These are phyloP conservation scores for Begonia peltatifolia DNA, from an alignment of 306 rosid genomes.

Conservation along the genomic window DNA sequence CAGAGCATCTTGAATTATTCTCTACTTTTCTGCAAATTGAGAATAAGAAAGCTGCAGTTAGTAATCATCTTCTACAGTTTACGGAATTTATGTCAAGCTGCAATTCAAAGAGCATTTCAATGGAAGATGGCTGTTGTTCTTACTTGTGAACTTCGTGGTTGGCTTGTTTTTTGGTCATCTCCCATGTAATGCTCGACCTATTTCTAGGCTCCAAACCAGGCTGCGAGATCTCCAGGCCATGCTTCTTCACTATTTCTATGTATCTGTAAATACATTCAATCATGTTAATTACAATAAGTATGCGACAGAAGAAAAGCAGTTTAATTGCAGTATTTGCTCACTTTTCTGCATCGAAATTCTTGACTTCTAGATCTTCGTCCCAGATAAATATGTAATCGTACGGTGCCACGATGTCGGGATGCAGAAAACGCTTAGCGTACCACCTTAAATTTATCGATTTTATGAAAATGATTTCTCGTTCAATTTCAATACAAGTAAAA, in stretches of 20 bases:
- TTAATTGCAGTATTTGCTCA: slow-evolving; percentile 23
- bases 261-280: slow-evolving; percentile 27
- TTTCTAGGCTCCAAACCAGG: slow-evolving; percentile 87
- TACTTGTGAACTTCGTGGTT: slow-evolving; percentile 95
- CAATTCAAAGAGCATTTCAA: background rate
- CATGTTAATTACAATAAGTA: background rate
- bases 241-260: slow-evolving; percentile 59
- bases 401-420: slow-evolving; percentile 85
- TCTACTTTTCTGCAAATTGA: slow-evolving; percentile 42
- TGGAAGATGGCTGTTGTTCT: slow-evolving; percentile 17
- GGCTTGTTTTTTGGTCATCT: slow-evolving; percentile 88
- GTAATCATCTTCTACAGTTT: background rate
- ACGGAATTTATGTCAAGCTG: background rate
- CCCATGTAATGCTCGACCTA: slow-evolving; percentile 55
- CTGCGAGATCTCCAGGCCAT: slow-evolving; percentile 91
- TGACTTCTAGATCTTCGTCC: slow-evolving; percentile 98
- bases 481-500: no score
- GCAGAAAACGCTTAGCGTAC: slow-evolving; percentile 95
- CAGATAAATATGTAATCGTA: slow-evolving; percentile 92
- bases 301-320: slow-evolving; percentile 8
- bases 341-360: slow-evolving; percentile 84
- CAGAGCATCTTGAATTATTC: slow-evolving; percentile 91
- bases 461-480: no score
- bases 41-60: slow-evolving; percentile 4
- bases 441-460: slow-evolving; percentile 39